These are phyloP conservation scores for Spergularia azorica DNA, from an alignment of 179 eudicot species.

Conservation along the genomic window DNA sequence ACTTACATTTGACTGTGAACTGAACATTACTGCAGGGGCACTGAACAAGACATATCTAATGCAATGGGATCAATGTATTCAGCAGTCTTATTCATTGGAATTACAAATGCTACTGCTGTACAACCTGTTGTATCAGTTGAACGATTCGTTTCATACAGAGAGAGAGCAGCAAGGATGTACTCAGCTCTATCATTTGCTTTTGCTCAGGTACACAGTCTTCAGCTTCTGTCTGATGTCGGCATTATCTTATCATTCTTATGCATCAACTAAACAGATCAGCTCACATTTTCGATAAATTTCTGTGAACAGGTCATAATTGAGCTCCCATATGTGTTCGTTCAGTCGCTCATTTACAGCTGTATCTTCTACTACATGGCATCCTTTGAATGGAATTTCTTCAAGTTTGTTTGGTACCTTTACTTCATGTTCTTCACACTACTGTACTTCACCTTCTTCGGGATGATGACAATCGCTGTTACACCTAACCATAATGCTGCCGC, in stretches of 20 bases:
- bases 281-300: neutral
- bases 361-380: constrained; percentile 86
- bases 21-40: constrained; percentile 46
- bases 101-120: constrained; percentile 81
- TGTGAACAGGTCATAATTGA: constrained; percentile 68
- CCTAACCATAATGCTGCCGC: constrained; percentile 87
- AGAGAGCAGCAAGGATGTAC: constrained; percentile 95
- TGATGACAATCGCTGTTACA: constrained; percentile 82
- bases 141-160: constrained; percentile 81
- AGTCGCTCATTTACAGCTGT: constrained; percentile 70
- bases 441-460: constrained; percentile 91
- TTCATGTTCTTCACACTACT: constrained; percentile 84
- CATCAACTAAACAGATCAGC: neutral
- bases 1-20: neutral
- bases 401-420: constrained; percentile 68
- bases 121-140: constrained; percentile 89
- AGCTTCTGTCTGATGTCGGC: neutral
- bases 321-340: constrained; percentile 82
- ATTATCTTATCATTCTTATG: too few relatives aligned
- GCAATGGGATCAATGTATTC: constrained; percentile 98
- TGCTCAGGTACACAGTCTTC: constrained; percentile 62
- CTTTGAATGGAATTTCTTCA: constrained; percentile 59
- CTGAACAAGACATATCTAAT: constrained; percentile 83
- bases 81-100: constrained; percentile 87
- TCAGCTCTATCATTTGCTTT: constrained; percentile 89